These are phyloP conservation scores for Eimeria praecox DNA, from an alignment of 169 alveolate genomes.

Conservation along the genomic window DNA sequence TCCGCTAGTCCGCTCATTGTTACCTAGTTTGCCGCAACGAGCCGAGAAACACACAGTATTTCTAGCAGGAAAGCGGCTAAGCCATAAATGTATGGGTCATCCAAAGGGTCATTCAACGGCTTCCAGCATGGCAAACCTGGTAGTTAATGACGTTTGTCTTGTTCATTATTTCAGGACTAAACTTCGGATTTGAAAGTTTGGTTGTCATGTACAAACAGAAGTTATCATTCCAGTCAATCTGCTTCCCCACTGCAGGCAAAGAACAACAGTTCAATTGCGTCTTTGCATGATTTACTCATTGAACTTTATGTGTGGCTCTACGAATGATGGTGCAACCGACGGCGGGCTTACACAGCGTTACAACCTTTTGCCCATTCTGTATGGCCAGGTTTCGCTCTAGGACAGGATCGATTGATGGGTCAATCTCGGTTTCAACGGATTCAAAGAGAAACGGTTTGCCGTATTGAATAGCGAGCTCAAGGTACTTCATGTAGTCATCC, in stretches of 20 bases:
- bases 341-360: conserved; percentile 78
- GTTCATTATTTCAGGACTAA: conserved; percentile 97
- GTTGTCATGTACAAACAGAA: conserved; percentile 95
- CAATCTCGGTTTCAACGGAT: conserved; percentile 95
- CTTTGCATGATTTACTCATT: not conserved
- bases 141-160: conserved; percentile 95
- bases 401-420: conserved; percentile 96
- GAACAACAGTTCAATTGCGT: not conserved
- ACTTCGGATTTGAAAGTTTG: conserved; percentile 95
- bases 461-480: conserved; percentile 94
- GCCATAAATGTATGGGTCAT: not conserved
- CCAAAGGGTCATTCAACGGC: not conserved
- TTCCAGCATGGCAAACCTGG: conserved; percentile 36
- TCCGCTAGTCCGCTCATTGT: conserved; percentile 94
- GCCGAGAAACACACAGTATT: not conserved
- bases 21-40: conserved; percentile 81
- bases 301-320: not conserved
- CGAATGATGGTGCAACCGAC: not conserved
- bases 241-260: conserved; percentile 85
- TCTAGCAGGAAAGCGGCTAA: not conserved
- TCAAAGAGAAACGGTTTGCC: conserved; percentile 96
- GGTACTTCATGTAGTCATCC: conserved; percentile 92
- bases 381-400: conserved; percentile 92
- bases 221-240: conserved; percentile 87
- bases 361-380: conserved; percentile 92